phyloP scores from a whole-genome alignment of 2,329 filamentous ascomycete genomes.

The Colletotrichum navitas region DNA sequence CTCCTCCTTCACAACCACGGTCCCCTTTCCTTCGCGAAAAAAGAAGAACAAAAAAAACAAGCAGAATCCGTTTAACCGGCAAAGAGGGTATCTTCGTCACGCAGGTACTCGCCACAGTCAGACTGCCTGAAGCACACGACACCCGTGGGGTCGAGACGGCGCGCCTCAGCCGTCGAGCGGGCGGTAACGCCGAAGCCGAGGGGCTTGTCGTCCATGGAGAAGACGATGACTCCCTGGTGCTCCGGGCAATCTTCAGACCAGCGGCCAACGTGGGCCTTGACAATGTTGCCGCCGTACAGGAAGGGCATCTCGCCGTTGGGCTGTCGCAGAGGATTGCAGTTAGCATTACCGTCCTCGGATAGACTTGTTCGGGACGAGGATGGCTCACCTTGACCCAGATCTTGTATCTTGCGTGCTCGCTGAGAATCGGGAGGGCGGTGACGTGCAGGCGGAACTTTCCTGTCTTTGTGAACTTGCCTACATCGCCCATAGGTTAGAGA shows the following conservation, averaged over 20 bases:
- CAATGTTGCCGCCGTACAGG: slow-evolving; percentile 90
- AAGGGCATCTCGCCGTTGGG: slow-evolving; percentile 98
- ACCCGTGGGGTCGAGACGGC: slow-evolving; percentile 89
- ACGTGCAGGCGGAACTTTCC: slow-evolving; percentile 96
- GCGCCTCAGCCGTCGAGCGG: slow-evolving; percentile 85
- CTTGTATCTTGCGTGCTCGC: slow-evolving; percentile 94
- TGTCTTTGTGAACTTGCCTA: slow-evolving; percentile 95
- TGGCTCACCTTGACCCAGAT: slow-evolving; percentile 81
- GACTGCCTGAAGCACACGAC: slow-evolving; percentile 92
- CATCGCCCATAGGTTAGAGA: slow-evolving; percentile 10
- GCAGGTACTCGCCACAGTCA: slow-evolving; percentile 93
- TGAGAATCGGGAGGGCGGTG: slow-evolving; percentile 87
- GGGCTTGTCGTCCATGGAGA: slow-evolving; percentile 93
- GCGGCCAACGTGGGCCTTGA: slow-evolving; percentile 78
- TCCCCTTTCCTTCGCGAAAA: background rate
- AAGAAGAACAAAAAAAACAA: background rate
- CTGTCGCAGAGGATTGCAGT: slow-evolving; percentile 39
- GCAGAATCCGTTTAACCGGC: slow-evolving; percentile 57
- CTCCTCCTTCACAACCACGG: background rate
- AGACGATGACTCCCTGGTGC: slow-evolving; percentile 91
- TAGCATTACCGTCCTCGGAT: background rate
- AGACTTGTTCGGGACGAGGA: no score
- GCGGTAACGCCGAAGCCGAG: slow-evolving; percentile 93
- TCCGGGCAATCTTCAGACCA: slow-evolving; percentile 94
- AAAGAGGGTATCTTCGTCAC: slow-evolving; percentile 80